Evolutionary conservation across 345 rosid genomes (phyloP), one percentile per base, ranked within the genome.

Genomic region (Aquilaria sinensis): DNA sequence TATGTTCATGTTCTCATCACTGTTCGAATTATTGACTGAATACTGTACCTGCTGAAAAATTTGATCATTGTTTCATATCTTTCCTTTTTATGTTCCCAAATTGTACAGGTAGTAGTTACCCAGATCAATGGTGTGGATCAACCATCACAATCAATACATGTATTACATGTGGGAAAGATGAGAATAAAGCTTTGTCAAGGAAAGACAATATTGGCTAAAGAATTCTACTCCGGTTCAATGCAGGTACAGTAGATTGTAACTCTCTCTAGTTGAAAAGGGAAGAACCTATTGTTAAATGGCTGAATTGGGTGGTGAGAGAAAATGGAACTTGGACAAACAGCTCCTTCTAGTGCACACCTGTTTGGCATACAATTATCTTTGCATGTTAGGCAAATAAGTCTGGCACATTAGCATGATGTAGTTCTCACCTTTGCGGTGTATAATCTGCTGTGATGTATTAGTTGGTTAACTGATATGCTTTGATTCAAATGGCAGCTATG

Each of bases 161-260:
- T 71, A 56, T 81, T 95, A 74, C 96, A 88, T 63, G 93, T 95
- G 54, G 96, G 96, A 64, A 95, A 85, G 74, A 91, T 91, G 99
- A 91, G 99, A 76, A 85, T 95, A 63, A 95, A 95, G 76, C 93
- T 95, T 59, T 64, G 85, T 64, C 87, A 85, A 58, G 97, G 96
- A 65, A 88, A 81, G 70, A 74, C 78, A 0, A 75, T 91, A 50
- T 70, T 83, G 43, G 80, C 89, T 48, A 94, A 94, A 77, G 99
- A 91, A 67, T 91, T 91, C 68, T 91, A 91, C 74, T 90, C 97
- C 63, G 56, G 79, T 51, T 76, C 78, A 16, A 95, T 95, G 99
- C 90, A 84, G 90, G 99, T 91, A 80, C n/a, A 15, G 29, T 7
- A 13, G 15, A 45, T 43, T 47, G 30, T n/a, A 47, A 12, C 31